Evolutionary conservation across 106 monocot species (phyloP), one percentile per base, ranked within the genome.

Genomic region (Phalaenopsis aphrodite): DNA sequence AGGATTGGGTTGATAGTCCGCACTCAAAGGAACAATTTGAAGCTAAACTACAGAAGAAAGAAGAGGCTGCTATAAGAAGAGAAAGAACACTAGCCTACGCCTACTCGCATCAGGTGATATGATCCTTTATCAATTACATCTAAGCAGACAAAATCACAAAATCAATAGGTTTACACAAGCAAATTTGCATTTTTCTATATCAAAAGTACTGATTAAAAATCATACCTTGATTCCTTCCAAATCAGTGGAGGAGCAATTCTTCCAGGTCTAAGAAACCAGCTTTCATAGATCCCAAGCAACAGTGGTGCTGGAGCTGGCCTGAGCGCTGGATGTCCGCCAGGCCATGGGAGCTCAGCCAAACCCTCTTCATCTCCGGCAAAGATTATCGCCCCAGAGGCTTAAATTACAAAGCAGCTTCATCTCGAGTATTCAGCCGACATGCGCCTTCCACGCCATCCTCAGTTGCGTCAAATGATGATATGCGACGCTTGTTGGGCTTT

Each of bases 291-390:
- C 89, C 84, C 0, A 84, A 94, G 81, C 92, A 85, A 4, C 82
- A 87, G 6, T 94, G 98, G 98, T 93, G 98, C 0, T 99, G 98
- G 98, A 99, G 94, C 91, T 94, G 98, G 98, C 49, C 90, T 69
- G 98, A 98, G 78, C 94, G 94, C 38, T 98, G 98, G 98, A 92
- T 92, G 89, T 82, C 94, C 17, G 82, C 90, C 36, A 83, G 89
- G 77, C 92, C 98, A 47, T 98, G 90, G 98, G 98, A 94, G 75
- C 84, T 17, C 46, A 64, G 69, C 46, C 77, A 47, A 21, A 41
- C 14, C 57, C 12, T 52, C 9, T 52, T 52, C 9, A 11, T 66
- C 21, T 8, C 87, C 3, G 77, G 81, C 19, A 90, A 80, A 66
- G 86, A 95, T 8, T 8, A 48, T 72, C 42, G n/a, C 11, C 67